These are phyloP conservation scores for Moniliophthora roreri DNA, from an alignment of 1,284 basidiomycete genomes.

Conservation along the genomic window DNA sequence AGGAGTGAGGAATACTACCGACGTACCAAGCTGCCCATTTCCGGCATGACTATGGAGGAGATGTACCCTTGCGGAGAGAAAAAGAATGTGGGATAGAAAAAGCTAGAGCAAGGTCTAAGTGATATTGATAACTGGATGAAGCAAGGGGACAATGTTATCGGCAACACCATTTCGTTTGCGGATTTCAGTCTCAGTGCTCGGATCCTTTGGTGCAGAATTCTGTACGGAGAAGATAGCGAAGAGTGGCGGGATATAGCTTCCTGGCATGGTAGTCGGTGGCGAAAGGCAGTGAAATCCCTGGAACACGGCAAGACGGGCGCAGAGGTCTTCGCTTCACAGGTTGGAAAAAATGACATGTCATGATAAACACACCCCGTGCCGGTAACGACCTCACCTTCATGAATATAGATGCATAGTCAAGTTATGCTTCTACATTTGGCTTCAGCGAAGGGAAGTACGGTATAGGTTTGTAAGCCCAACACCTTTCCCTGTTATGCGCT, in stretches of 20 bases:
- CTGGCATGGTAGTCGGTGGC: slow-evolving; percentile 12
- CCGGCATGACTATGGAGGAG: slow-evolving; percentile 31
- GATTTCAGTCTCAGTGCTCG: slow-evolving; percentile 10
- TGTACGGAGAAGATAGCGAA: slow-evolving; percentile 7
- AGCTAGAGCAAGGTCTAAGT: slow-evolving; percentile 23
- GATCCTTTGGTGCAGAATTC: slow-evolving; percentile 3
- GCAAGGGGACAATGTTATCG: slow-evolving; percentile 23
- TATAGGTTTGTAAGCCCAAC: too few relatives aligned
- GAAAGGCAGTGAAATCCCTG: slow-evolving; percentile 2
- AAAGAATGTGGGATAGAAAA: slow-evolving; percentile 24
- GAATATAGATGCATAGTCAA: too few relatives aligned
- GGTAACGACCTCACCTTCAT: too few relatives aligned
- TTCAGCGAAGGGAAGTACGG: too few relatives aligned
- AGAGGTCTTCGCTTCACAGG: neutral
- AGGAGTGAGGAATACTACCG: slow-evolving; percentile 33
- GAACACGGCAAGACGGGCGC: slow-evolving; percentile 1
- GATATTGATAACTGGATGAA: slow-evolving; percentile 25
- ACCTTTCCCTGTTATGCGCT: too few relatives aligned
- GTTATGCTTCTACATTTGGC: too few relatives aligned
- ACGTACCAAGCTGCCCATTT: slow-evolving; percentile 24
- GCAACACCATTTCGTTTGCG: slow-evolving; percentile 6
- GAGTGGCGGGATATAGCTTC: slow-evolving; percentile 11
- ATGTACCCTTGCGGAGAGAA: slow-evolving; percentile 28
- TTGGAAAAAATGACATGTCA: too few relatives aligned
- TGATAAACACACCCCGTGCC: too few relatives aligned